Evolutionary conservation across 2,329 filamentous ascomycete genomes (phyloP).

Genomic region (Hymenoscyphus occultus): DNA sequence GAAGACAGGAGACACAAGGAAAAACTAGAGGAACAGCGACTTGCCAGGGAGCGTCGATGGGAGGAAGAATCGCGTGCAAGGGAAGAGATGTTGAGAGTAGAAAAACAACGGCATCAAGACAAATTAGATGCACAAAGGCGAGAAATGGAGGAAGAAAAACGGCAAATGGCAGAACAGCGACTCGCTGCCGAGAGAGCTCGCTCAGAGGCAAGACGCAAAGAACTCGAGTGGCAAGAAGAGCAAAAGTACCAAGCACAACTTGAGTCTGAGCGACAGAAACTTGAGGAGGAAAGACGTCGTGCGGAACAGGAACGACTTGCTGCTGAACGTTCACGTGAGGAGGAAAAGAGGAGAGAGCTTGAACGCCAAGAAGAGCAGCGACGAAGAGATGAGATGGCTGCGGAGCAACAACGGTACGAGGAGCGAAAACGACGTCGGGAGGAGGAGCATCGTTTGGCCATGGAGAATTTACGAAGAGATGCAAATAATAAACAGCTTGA

Average conservation of each 20-base stretch:
- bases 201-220: not conserved
- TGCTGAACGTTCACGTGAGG: not conserved
- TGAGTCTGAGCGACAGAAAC: not conserved
- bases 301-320: slow-evolving; percentile 1
- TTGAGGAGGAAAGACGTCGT: not conserved
- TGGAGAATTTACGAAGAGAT: not conserved
- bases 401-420: not conserved
- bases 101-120: not conserved
- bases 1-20: slow-evolving; percentile 2
- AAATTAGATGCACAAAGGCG: not conserved
- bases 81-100: not conserved
- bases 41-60: not conserved
- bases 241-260: not conserved
- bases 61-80: not conserved
- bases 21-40: not conserved
- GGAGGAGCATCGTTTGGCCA: slow-evolving; percentile 1
- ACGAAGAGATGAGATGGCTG: slow-evolving; percentile 1
- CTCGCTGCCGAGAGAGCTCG: not conserved
- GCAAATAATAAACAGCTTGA: not conserved
- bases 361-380: slow-evolving; percentile 1
- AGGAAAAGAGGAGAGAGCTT: not conserved
- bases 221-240: slow-evolving; percentile 1
- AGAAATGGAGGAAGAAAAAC: slow-evolving; percentile 1
- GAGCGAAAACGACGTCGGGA: not conserved
- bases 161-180: not conserved